These are phyloP conservation scores for Rubia peregrina DNA, from an alignment of 305 asterid genomes.

Conservation along the genomic window DNA sequence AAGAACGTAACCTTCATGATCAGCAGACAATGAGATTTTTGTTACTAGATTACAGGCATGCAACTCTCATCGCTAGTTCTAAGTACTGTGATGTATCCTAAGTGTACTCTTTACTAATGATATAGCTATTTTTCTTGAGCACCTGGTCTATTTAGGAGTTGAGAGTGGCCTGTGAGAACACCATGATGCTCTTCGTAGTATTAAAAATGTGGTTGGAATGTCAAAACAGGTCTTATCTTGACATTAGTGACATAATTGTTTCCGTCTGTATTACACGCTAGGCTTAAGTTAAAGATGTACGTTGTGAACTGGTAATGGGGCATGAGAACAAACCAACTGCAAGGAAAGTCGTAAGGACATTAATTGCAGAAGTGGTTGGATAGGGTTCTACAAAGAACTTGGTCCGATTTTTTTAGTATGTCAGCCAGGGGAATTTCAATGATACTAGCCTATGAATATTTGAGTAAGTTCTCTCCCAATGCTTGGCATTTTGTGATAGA, in stretches of 20 bases:
- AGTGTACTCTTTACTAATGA: not conserved
- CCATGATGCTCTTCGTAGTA: not conserved
- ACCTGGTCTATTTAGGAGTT: not conserved
- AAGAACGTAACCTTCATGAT: slow-evolving; percentile 86
- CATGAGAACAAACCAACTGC: slow-evolving; percentile 63
- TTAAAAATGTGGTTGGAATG: not conserved
- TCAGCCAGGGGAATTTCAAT: slow-evolving; percentile 99
- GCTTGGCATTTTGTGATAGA: not conserved
- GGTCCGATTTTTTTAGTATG: slow-evolving; percentile 98
- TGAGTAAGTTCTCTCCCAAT: slow-evolving; percentile 37
- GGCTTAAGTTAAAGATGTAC: not conserved
- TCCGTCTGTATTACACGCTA: not conserved
- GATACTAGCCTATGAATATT: slow-evolving; percentile 93
- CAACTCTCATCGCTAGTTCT: not conserved
- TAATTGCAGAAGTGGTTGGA: slow-evolving; percentile 90
- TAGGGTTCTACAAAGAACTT: slow-evolving; percentile 79
- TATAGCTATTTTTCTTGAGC: too few species aligned
- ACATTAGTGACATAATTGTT: not conserved
- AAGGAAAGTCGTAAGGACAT: slow-evolving; percentile 57
- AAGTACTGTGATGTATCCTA: not conserved
- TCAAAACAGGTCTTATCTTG: not conserved
- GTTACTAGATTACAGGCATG: slow-evolving; percentile 75
- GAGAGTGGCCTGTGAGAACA: too few species aligned
- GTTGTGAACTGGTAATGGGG: slow-evolving; percentile 58
- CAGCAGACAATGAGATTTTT: slow-evolving; percentile 40